Evolutionary conservation across 768 basidiomycete genomes (phyloP).

Genomic region (Collybia mongolica): DNA sequence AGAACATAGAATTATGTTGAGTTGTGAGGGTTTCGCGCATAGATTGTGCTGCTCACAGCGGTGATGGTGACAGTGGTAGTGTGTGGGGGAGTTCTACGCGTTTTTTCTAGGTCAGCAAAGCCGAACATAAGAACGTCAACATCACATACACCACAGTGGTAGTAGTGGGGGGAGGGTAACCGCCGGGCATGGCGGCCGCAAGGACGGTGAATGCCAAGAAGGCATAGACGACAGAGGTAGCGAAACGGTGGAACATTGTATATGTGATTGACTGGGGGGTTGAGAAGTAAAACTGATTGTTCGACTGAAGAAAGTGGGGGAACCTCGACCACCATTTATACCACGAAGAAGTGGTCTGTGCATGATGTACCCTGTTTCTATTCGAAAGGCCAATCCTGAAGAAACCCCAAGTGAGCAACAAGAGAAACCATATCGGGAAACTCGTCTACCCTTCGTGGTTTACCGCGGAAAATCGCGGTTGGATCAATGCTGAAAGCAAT

Average conservation of each 20-base stretch:
- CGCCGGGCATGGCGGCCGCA: constrained; percentile 24
- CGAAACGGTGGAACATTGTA: constrained; percentile 24
- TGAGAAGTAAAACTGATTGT: constrained; percentile 12
- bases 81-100: neutral
- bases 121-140: neutral
- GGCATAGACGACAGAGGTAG: constrained; percentile 18
- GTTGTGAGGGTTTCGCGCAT: neutral
- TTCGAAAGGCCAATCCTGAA: neutral
- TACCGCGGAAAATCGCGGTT: too few relatives aligned
- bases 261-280: neutral
- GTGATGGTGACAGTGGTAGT: constrained; percentile 6
- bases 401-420: neutral
- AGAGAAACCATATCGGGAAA: neutral
- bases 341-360: constrained; percentile 4
- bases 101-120: neutral
- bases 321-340: constrained; percentile 5
- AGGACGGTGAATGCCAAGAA: constrained; percentile 22
- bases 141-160: constrained; percentile 9
- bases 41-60: neutral
- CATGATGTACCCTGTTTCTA: neutral
- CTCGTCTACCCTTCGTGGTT: too few relatives aligned
- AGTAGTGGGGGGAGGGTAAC: constrained; percentile 8
- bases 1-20: neutral
- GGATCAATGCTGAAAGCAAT: too few relatives aligned
- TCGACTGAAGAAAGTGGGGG: constrained; percentile 15